Conservation (phyloP, 2,329 filamentous ascomycete genomes). For the Parascedosporium putredinis region DNA sequence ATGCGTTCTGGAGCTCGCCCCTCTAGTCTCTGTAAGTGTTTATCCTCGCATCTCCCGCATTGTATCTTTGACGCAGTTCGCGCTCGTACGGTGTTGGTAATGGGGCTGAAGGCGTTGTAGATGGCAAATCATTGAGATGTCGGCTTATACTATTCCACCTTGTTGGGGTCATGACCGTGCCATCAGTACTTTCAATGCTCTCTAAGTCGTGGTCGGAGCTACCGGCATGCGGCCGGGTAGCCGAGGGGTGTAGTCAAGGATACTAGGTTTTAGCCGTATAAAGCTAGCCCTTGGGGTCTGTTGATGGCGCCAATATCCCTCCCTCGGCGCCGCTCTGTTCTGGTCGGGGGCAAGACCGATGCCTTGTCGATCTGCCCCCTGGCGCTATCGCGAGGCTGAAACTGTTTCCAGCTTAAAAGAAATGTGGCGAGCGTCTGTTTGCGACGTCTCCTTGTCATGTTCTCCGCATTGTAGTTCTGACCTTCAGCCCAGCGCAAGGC, state of each 20-base stretch:
- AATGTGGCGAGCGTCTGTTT: slow-evolving; percentile 9
- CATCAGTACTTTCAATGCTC: not conserved
- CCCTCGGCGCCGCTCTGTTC: not conserved
- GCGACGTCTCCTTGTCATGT: slow-evolving; percentile 6
- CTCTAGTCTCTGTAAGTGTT: not conserved
- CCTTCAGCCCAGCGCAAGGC: slow-evolving; percentile 10
- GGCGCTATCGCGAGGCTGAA: too few relatives aligned
- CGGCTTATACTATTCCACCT: slow-evolving; percentile 32
- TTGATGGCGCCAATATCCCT: not conserved
- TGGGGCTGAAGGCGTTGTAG: slow-evolving; percentile 32
- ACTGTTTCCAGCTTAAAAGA: slow-evolving; percentile 4
- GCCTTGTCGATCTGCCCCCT: not conserved
- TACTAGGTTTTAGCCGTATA: slow-evolving; percentile 1
- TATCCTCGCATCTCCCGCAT: not conserved
- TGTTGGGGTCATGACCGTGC: slow-evolving; percentile 31
- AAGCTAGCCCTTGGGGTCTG: not conserved
- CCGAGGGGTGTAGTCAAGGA: not conserved
- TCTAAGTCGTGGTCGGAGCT: not conserved
- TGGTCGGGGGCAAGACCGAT: not conserved
- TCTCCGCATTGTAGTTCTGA: slow-evolving; percentile 11
- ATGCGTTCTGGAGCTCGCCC: too few relatives aligned
- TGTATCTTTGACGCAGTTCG: slow-evolving; percentile 18
- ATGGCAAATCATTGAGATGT: slow-evolving; percentile 25
- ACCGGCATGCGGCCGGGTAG: not conserved
- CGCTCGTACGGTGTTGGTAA: slow-evolving; percentile 32